Evolutionary conservation across 208 protist species (phyloP), one percentile per base, ranked within the genome.

Genomic region (Crithidia mellificae): DNA sequence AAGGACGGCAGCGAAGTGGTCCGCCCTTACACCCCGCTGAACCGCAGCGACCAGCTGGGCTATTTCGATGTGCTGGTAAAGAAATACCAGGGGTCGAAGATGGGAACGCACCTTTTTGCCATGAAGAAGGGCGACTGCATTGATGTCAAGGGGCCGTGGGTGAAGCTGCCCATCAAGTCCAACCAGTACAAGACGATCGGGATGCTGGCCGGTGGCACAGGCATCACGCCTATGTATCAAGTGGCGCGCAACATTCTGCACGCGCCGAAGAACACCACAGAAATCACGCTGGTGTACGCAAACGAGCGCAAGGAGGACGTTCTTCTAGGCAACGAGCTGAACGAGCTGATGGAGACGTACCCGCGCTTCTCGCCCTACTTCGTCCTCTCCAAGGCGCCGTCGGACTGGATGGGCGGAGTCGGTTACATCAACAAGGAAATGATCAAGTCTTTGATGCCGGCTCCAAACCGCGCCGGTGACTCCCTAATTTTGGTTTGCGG

Each of bases 201-300:
- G 22, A 97, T 97, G 91, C 87, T 98, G 43, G 92, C 93, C 17
- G 93, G 91, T 36, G 96, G 93, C 39, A 97, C 94, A 8, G 96
- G 96, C 39, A 98, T 98, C 74, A 85, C 93, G 14, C 94, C 96
- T 0, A 96, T 98, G 91, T 95, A 95, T 62, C 96, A 98, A 62
- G 83, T 98, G 12, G 85, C 93, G 25, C 79, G 82, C 0, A 91
- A 93, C 63, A 67, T 97, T 25, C 68, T 96, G 25, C 64, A 74
- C 32, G 67, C 85, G 11, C 86, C 85, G 5, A 84, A 96, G 66
- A 95, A 97, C 79, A 81, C 65, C 29, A 97, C 94, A 2, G 84
- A 96, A 39, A 77, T 98, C 24, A 83, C 77, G 25, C 83, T 98
- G 22, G 81, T 98, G 43, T 97, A 93, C 73, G 90, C 88, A 6